phyloP scores from a whole-genome alignment of 345 rosid species.

The Fremontodendron californicum region DNA sequence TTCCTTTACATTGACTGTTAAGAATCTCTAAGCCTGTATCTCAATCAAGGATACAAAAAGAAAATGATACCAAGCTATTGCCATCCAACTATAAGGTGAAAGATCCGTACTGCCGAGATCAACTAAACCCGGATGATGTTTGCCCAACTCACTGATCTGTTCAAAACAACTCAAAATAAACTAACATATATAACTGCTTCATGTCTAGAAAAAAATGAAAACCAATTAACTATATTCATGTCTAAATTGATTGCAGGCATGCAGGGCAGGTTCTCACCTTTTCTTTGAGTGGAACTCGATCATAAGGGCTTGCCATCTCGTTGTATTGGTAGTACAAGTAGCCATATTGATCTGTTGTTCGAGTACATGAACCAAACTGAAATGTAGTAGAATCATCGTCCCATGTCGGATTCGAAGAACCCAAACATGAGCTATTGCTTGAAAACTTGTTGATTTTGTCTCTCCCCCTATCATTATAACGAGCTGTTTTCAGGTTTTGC shows the following conservation, averaged over 20 bases:
- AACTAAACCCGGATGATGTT: constrained; percentile 19
- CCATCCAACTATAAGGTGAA: constrained; percentile 37
- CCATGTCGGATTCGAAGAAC: not conserved
- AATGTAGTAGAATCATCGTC: not conserved
- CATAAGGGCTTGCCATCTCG: constrained; percentile 23
- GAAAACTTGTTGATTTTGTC: not conserved
- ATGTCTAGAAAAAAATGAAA: not conserved
- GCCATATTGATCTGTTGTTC: constrained; percentile 3
- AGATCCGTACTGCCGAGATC: constrained; percentile 27
- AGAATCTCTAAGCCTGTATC: not conserved
- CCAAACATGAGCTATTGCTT: not conserved
- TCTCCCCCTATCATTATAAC: not conserved
- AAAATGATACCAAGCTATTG: constrained; percentile 36
- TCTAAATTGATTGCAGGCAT: not conserved
- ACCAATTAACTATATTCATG: not conserved
- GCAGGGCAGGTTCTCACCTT: constrained; percentile 17
- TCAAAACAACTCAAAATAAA: not conserved
- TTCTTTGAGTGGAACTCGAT: constrained; percentile 13
- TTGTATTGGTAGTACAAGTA: constrained; percentile 29
- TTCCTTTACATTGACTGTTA: not conserved
- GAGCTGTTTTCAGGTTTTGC: not conserved
- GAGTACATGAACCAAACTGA: not conserved
- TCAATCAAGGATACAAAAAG: not conserved
- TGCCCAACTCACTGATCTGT: constrained; percentile 26
- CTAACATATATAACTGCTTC: not conserved